Evolutionary conservation across 2,329 filamentous ascomycete species (phyloP).

Genomic region (Seiridium unicorne): DNA sequence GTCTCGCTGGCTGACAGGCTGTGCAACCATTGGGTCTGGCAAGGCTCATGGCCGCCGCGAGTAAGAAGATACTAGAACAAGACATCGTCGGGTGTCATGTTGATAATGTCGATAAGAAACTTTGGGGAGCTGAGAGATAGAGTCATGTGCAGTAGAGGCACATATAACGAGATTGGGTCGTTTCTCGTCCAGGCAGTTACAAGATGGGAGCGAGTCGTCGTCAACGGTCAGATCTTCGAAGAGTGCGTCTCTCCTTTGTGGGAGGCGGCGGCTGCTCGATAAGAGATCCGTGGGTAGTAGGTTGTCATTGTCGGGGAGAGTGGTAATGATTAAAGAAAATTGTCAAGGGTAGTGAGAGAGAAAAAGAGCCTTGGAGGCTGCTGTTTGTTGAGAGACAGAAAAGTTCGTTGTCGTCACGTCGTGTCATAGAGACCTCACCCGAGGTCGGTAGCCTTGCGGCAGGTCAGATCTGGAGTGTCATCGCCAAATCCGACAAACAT

Average conservation of each 20-base stretch:
- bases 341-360: conserved; percentile 13
- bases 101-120: background rate
- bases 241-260: background rate
- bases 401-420: conserved; percentile 37
- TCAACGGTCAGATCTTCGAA: background rate
- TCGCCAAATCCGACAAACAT: conserved; percentile 48
- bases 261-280: background rate
- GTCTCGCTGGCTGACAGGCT: no score
- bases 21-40: no score
- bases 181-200: conserved; percentile 9
- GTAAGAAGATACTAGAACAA: background rate
- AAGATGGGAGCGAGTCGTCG: background rate
- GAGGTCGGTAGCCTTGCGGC: conserved; percentile 57
- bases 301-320: background rate
- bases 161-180: conserved; percentile 13
- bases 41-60: background rate
- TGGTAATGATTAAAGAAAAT: conserved; percentile 24
- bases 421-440: conserved; percentile 42
- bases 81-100: background rate
- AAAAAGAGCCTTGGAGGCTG: conserved; percentile 21
- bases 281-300: background rate
- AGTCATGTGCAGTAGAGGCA: background rate
- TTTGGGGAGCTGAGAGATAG: conserved; percentile 1
- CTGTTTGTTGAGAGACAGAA: conserved; percentile 18
- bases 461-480: conserved; percentile 58